phyloP scores from a whole-genome alignment of 116 monocot genomes.

The Zostera marina region DNA sequence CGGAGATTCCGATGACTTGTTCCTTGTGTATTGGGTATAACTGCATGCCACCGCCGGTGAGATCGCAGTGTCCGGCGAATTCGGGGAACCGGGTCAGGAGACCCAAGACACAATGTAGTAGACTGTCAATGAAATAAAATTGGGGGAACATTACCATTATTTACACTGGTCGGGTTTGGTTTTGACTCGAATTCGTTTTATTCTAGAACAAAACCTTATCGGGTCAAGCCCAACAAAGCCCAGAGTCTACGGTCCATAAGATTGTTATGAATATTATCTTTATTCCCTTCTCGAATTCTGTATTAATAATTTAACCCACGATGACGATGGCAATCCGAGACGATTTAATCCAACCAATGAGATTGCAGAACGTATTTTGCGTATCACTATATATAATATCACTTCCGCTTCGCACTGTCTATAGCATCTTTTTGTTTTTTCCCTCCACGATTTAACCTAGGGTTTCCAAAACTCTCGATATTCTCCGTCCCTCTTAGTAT shows the following conservation, averaged over 20 bases:
- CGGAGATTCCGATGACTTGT: slow-evolving; percentile 26
- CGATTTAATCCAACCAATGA: not conserved
- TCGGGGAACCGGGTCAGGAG: slow-evolving; percentile 29
- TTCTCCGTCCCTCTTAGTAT: not conserved
- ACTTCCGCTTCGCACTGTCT: not conserved
- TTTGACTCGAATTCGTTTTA: too few relatives aligned
- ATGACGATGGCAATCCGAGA: not conserved
- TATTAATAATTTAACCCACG: too few relatives aligned
- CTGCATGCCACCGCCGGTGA: slow-evolving; percentile 67
- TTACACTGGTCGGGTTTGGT: too few relatives aligned
- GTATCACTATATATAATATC: not conserved
- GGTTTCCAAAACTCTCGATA: not conserved
- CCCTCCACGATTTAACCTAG: not conserved
- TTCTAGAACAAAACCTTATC: too few relatives aligned
- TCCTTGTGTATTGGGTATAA: slow-evolving; percentile 64
- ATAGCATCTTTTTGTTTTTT: too few relatives aligned
- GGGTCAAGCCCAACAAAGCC: too few relatives aligned
- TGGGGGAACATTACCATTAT: not conserved
- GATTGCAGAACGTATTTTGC: not conserved
- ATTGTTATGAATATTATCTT: too few relatives aligned
- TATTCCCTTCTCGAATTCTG: too few relatives aligned
- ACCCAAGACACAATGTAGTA: slow-evolving; percentile 38
- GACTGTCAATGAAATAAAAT: not conserved
- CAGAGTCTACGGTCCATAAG: not conserved
- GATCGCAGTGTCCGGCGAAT: slow-evolving; percentile 35